Percentiles rank a stretch among this genome's conserved stretches.
phyloP scores from a whole-genome alignment of 2,329 filamentous ascomycete genomes.

The Colletotrichum echinochloae region DNA sequence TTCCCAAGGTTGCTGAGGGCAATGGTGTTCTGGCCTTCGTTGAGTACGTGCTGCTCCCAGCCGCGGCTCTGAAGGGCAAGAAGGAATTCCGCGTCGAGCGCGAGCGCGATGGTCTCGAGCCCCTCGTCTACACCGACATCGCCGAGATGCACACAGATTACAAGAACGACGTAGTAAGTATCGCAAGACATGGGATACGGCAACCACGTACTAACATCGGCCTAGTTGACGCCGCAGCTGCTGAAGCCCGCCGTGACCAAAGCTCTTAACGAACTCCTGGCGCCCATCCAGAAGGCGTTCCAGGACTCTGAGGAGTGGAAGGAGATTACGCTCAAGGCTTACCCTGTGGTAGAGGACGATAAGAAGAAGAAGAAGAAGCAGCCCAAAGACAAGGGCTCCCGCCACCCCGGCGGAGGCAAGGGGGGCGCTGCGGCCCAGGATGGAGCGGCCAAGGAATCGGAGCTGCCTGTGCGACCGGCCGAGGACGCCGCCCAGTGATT shows the following conservation, averaged over 20 bases:
- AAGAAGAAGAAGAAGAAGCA: conserved; percentile 81
- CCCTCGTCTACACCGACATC: conserved; percentile 83
- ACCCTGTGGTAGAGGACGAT: conserved; percentile 72
- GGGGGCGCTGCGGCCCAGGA: conserved; percentile 27
- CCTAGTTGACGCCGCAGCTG: conserved; percentile 80
- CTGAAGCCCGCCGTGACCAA: conserved; percentile 86
- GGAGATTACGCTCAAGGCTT: conserved; percentile 78
- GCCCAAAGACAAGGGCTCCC: conserved; percentile 79
- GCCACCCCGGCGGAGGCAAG: conserved; percentile 63
- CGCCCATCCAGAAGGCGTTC: conserved; percentile 82
- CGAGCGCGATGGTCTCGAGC: conserved; percentile 73
- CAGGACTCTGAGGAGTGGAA: conserved; percentile 82
- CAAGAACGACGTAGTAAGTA: conserved; percentile 69
- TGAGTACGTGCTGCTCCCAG: conserved; percentile 87
- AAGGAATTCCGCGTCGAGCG: conserved; percentile 76
- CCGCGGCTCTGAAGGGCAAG: conserved; percentile 69
- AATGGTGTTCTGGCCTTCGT: conserved; percentile 91
- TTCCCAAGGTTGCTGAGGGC: conserved; percentile 80
- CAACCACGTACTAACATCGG: conserved; percentile 37
- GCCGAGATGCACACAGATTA: conserved; percentile 84
- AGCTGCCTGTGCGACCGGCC: conserved; percentile 34
- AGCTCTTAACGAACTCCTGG: conserved; percentile 78
- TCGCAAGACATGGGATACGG: background rate
- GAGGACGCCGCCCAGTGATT: conserved; percentile 27
- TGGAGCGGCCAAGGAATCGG: conserved; percentile 37